These are phyloP conservation scores for Limonomyces culmigenus DNA, from an alignment of 1,284 basidiomycete genomes.

Conservation along the genomic window DNA sequence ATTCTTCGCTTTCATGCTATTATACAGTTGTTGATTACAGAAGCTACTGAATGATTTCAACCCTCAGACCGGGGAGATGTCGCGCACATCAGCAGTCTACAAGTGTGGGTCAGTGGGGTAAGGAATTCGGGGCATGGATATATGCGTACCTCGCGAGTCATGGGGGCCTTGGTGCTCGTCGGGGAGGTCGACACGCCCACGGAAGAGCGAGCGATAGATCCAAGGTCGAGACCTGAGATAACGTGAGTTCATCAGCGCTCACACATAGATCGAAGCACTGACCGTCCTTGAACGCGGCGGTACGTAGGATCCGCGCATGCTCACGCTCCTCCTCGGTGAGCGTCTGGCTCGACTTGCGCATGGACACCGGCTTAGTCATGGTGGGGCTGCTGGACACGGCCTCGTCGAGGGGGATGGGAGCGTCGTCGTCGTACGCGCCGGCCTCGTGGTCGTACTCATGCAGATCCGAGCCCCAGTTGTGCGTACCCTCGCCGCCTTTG, in stretches of 20 bases:
- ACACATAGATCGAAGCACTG: slow-evolving; percentile 8
- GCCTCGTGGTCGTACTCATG: slow-evolving; percentile 45
- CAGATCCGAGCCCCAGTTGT: slow-evolving; percentile 69
- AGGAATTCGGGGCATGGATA: no score
- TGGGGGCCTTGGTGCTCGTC: slow-evolving; percentile 17
- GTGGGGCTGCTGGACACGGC: slow-evolving; percentile 4
- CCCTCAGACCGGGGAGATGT: no score
- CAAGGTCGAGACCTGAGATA: slow-evolving; percentile 34
- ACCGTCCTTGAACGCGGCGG: slow-evolving; percentile 47
- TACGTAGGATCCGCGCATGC: slow-evolving; percentile 45
- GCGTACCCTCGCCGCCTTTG: slow-evolving; percentile 64
- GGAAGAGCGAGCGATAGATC: slow-evolving; percentile 68
- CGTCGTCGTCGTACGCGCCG: slow-evolving; percentile 32
- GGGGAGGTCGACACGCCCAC: slow-evolving; percentile 55
- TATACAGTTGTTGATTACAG: no score
- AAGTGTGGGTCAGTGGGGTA: no score
- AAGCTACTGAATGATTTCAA: no score
- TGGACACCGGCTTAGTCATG: slow-evolving; percentile 7
- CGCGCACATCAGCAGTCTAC: no score
- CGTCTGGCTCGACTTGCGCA: slow-evolving; percentile 16
- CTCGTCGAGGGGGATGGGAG: slow-evolving; percentile 1
- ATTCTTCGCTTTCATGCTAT: no score
- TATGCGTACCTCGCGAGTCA: no score
- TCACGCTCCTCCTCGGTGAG: slow-evolving; percentile 51
- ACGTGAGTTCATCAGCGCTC: slow-evolving; percentile 14